phyloP scores from a whole-genome alignment of 2,329 filamentous ascomycete genomes.

The Orbilia oligospora region DNA sequence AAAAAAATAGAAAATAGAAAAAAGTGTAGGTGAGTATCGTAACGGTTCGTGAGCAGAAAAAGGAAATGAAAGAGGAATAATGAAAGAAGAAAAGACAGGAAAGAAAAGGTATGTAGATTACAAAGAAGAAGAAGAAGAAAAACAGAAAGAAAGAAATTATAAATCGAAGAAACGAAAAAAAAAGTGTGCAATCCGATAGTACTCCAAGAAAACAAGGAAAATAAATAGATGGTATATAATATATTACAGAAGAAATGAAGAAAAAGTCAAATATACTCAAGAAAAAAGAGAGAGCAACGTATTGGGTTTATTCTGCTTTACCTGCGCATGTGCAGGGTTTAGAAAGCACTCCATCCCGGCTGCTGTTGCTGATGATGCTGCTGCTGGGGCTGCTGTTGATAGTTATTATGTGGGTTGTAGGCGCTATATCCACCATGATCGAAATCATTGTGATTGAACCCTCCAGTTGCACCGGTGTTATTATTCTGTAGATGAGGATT shows the following conservation, averaged over 20 bases:
- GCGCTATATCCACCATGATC: conserved; percentile 55
- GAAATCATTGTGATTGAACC: conserved; percentile 54
- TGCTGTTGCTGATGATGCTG: conserved; percentile 22
- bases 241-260: conserved; percentile 39
- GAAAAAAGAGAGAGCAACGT: neutral
- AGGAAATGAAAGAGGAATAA: conserved; percentile 5
- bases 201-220: conserved; percentile 10
- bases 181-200: neutral
- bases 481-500: conserved; percentile 33
- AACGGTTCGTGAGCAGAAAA: conserved; percentile 37
- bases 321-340: conserved; percentile 1
- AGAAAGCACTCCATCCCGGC: conserved; percentile 49
- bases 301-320: neutral
- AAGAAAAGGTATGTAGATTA: conserved; percentile 12
- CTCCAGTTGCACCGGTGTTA: conserved; percentile 5
- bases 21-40: conserved; percentile 36
- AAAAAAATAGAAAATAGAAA: neutral
- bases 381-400: conserved; percentile 1
- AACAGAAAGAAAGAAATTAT: conserved; percentile 12
- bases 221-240: neutral
- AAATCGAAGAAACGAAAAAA: neutral
- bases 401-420: conserved; percentile 16
- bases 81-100: neutral
- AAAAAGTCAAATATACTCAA: neutral
- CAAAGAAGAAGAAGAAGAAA: conserved; percentile 21